phyloP scores from a whole-genome alignment of 495 filamentous ascomycete genomes.

The Cercophora newfieldiana region DNA sequence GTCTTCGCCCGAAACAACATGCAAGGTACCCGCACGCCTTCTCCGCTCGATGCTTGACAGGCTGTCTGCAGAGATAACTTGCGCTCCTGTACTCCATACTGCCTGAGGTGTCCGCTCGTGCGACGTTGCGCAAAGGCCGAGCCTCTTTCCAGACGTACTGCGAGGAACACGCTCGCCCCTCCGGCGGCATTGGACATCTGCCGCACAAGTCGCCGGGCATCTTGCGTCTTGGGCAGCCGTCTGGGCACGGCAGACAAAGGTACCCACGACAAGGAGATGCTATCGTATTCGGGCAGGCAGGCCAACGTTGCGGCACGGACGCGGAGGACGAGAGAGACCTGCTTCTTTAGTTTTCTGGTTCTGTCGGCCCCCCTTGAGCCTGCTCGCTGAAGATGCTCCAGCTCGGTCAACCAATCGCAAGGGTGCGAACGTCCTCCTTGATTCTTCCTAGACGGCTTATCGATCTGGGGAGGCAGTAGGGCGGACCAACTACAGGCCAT shows the following conservation, averaged over 20 bases:
- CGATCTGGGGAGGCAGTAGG: constrained; percentile 17
- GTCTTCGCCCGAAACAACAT: constrained; percentile 24
- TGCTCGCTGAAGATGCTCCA: constrained; percentile 15
- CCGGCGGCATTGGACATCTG: constrained; percentile 5
- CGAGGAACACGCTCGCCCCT: background rate
- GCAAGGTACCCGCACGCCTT: constrained; percentile 27
- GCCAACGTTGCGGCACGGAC: background rate
- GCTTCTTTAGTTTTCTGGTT: constrained; percentile 2
- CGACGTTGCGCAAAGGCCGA: constrained; percentile 14
- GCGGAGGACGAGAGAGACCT: background rate
- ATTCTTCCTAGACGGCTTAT: constrained; percentile 17
- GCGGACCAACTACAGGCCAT: constrained; percentile 22
- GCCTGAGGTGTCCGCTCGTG: constrained; percentile 11
- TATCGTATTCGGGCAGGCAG: constrained; percentile 1
- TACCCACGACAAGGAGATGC: background rate
- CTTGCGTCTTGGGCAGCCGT: background rate
- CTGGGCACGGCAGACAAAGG: background rate
- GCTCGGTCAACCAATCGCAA: constrained; percentile 17
- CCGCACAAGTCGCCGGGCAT: constrained; percentile 1
- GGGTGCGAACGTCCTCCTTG: constrained; percentile 5
- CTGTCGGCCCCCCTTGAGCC: background rate
- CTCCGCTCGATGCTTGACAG: constrained; percentile 7
- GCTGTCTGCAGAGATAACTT: background rate
- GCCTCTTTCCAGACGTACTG: background rate
- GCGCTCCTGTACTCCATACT: constrained; percentile 10